Conservation (phyloP, 306 rosid species). For the Acacia acuminata region DNA sequence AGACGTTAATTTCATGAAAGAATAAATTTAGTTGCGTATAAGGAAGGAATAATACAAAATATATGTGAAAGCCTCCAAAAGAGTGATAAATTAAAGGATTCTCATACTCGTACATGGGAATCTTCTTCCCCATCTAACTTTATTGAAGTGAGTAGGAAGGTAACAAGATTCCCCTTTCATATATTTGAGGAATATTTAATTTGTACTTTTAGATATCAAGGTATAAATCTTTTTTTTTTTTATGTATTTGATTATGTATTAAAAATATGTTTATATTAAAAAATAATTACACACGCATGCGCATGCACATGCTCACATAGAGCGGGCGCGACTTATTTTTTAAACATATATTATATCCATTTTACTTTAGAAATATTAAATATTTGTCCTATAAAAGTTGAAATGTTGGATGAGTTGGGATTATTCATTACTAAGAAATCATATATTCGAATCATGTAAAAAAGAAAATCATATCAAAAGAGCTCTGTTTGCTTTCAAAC, state of each 20-base stretch:
- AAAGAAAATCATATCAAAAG: no score
- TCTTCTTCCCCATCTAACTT: slow-evolving; percentile 74
- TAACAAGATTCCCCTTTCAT: slow-evolving; percentile 80
- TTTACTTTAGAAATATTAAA: no score
- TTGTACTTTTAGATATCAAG: slow-evolving; percentile 12
- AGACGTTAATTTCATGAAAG: slow-evolving; percentile 59
- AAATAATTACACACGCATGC: background rate
- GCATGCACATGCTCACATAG: background rate
- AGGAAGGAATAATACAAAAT: slow-evolving; percentile 59
- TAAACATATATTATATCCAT: no score
- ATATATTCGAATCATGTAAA: background rate
- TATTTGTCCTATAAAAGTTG: background rate
- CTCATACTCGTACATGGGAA: slow-evolving; percentile 49
- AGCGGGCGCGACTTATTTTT: background rate
- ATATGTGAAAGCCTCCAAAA: slow-evolving; percentile 31
- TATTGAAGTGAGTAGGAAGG: slow-evolving; percentile 93
- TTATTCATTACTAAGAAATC: background rate
- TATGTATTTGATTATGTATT: background rate
- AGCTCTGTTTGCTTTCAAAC: no score
- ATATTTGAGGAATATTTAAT: slow-evolving; percentile 35
- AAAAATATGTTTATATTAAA: no score
- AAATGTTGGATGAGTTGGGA: background rate
- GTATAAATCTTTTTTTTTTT: no score
- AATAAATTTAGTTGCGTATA: slow-evolving; percentile 50
- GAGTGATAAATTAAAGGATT: slow-evolving; percentile 73